Conservation (phyloP, 2,329 filamentous ascomycete genomes). For the Paecilomyces fulvus region DNA sequence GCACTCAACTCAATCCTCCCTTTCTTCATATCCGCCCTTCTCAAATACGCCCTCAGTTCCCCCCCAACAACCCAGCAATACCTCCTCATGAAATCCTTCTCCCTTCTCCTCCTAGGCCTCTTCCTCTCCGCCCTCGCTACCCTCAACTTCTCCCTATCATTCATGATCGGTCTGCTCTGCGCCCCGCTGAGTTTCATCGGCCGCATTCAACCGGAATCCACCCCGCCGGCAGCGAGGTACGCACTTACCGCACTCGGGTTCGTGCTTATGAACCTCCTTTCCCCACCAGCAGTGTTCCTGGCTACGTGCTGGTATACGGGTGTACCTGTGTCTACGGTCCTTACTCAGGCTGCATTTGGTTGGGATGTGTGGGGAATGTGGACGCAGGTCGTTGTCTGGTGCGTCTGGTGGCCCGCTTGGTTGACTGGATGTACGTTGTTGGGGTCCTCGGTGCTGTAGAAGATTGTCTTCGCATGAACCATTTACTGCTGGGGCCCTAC, state of each 20-base stretch:
- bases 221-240: constrained; percentile 9
- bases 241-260: constrained; percentile 32
- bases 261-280: constrained; percentile 50
- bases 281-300: constrained; percentile 51
- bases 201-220: constrained; percentile 15
- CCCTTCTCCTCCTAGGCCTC: constrained; percentile 83
- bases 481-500: background rate
- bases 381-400: constrained; percentile 84
- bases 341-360: constrained; percentile 69
- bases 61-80: constrained; percentile 60
- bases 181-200: constrained; percentile 65
- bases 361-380: constrained; percentile 88
- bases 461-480: background rate
- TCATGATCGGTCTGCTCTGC: constrained; percentile 73
- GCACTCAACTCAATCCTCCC: background rate
- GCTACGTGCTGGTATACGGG: constrained; percentile 41
- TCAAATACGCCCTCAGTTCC: constrained; percentile 40
- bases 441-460: constrained; percentile 25
- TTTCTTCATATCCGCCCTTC: constrained; percentile 19
- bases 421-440: constrained; percentile 46
- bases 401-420: constrained; percentile 94
- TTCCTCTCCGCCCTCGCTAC: constrained; percentile 88
- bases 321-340: constrained; percentile 46
- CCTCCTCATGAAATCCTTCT: constrained; percentile 78
- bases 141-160: constrained; percentile 86